phyloP scores from a whole-genome alignment of 805 yeast species.

The Pichia thaimueangensis region DNA sequence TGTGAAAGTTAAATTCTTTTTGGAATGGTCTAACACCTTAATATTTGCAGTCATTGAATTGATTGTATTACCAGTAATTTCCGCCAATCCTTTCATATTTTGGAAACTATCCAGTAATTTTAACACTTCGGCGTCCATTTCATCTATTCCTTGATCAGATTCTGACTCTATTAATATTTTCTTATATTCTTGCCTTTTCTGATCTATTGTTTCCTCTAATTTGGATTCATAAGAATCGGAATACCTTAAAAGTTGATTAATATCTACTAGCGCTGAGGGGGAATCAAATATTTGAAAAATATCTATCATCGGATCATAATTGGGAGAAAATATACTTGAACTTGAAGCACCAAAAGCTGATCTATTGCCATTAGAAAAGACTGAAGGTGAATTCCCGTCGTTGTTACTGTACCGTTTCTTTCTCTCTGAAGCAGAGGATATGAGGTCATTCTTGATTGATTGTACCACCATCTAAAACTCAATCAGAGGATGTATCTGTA shows the following conservation, averaged over 20 bases:
- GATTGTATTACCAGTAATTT: conserved; percentile 53
- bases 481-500: too few species aligned
- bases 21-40: conserved; percentile 71
- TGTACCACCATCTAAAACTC: background rate
- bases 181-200: conserved; percentile 33
- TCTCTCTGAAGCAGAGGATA: background rate
- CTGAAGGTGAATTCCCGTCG: background rate
- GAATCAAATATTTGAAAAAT: conserved; percentile 44
- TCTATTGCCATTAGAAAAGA: background rate
- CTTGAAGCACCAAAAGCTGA: background rate
- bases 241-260: conserved; percentile 45
- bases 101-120: conserved; percentile 39
- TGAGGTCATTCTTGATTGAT: background rate
- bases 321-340: conserved; percentile 27
- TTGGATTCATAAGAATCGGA: conserved; percentile 45
- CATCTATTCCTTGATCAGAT: conserved; percentile 16
- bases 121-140: conserved; percentile 31
- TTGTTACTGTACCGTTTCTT: background rate
- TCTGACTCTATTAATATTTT: conserved; percentile 14
- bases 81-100: conserved; percentile 42
- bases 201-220: conserved; percentile 40
- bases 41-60: conserved; percentile 70
- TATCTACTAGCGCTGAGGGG: conserved; percentile 43
- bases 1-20: conserved; percentile 73
- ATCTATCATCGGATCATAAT: conserved; percentile 51